Evolutionary conservation across 352 stramenopile species (phyloP), one percentile per base, ranked within the genome.

Genomic region (Salisapilia sapeloensis): DNA sequence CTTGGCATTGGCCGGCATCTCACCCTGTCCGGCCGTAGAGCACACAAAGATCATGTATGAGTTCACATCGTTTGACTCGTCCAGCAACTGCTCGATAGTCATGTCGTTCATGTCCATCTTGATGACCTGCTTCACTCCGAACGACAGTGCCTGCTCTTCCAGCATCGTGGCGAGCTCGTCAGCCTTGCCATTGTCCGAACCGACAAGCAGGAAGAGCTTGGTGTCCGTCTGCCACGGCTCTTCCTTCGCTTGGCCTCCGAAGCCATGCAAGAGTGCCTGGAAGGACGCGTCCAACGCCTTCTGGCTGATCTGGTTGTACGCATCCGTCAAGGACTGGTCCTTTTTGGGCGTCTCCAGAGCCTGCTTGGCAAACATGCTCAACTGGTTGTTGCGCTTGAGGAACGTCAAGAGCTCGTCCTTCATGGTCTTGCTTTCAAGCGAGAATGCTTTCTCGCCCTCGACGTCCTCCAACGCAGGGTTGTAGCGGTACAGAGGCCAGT

Each of bases 401-500:
- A 95, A 95, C 20, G 57, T 53, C 9, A 84, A 56, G 16, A 95
- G 50, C 39, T 95, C 82, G 48, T 90, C 85, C 53, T 89, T 84
- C 37, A 95, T 80, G 36, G 77, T 93, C 12, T 83, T 78, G 17
- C 71, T 92, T 51, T 95, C 83, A 14, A 92, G 59, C n/a, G 75
- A 55, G 34, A 94, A 92, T 35, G 77, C 63, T 47, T 80, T 93
- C 49, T 93, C 80, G 24, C 71, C 76, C 2, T 70, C 57, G 17
- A 79, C 56, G 17, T 80, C 62, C 20, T 81, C 62, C 6, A 89
- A 53, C 28, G 72, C 29, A 22, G 81, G 81, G 46, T 93, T 87
- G 61, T 87, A 92, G n/a, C 78, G 70, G 57, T 94, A 95, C n/a
- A 94, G 45, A 29, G 80, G 83, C 80, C 80, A 94, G 55, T 93